Evolutionary conservation across 176 grass and related monocot genomes (phyloP), one percentile per base, ranked within the genome.

Genomic region (Poa pratensis): DNA sequence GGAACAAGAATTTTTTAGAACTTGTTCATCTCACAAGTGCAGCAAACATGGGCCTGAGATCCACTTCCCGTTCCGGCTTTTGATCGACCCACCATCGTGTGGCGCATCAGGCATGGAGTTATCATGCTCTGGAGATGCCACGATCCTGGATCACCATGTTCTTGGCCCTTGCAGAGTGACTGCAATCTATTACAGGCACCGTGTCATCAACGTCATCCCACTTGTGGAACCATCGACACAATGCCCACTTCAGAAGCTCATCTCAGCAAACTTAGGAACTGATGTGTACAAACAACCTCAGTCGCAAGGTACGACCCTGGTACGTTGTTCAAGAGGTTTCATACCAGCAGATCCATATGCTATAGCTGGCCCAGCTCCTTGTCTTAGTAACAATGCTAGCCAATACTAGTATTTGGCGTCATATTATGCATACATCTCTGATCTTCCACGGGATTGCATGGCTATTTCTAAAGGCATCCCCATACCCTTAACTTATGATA

Each of bases 161-260:
- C 17, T 60, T 34, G 88, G 83, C 18, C 5, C 2, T 13, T 76
- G 57, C 88, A 86, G 71, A 39, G 70, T 82, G 34, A 68, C 37
- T 1, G 3, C 7, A 0, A 82, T 90, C 11, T 26, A 90, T 49
- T 90, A 90, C 77, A 17, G 4, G 0, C 0, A 43, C 14, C 59
- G 34, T 14, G 4, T n/a, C 23, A 61, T 90, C 40, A 43, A 18
- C 18, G 43, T 86, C 62, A 53, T 76, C 55, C 66, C 85, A 1
- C 32, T 68, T 26, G 74, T 62, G 43, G 9, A 45, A 45, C 10
- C 43, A 45, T 43, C 10, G 27, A 32, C 65, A 23, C 11, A 2
- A 6, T 92, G 90, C 80, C 75, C 86, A 65, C 46, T 90, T 16
- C 78, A 78, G 82, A 88, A 87, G n/a, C 37, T 63, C 1, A 77